phyloP scores from a whole-genome alignment of 495 filamentous ascomycete genomes.

The Rusavskia elegans region DNA sequence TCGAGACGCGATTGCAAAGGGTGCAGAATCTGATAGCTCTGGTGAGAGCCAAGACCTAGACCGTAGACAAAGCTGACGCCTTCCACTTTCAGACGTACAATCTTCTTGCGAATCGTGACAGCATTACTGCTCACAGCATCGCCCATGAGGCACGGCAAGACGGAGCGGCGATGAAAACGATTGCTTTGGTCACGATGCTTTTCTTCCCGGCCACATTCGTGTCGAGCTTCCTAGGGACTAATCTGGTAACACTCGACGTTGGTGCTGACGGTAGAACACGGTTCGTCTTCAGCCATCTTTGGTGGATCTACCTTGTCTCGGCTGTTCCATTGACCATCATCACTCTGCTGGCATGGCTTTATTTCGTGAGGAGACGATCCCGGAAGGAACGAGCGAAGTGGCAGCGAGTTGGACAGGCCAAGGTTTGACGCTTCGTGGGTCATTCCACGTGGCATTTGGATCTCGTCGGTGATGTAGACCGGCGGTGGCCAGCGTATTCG shows the following conservation, averaged over 20 bases:
- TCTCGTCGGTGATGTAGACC: too few species aligned
- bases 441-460: too few species aligned
- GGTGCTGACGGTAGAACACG: background rate
- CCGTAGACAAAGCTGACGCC: background rate
- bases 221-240: constrained; percentile 13
- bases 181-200: constrained; percentile 18
- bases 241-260: background rate
- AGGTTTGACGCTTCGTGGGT: background rate
- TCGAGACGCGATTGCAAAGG: background rate
- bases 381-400: background rate
- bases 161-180: constrained; percentile 16
- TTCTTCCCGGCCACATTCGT: constrained; percentile 23
- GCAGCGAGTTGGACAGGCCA: background rate
- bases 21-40: constrained; percentile 3
- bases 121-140: constrained; percentile 3
- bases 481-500: too few species aligned
- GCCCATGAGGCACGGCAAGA: constrained; percentile 3
- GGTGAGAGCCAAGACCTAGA: background rate
- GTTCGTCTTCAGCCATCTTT: constrained; percentile 2
- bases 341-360: background rate
- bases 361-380: background rate
- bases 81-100: background rate
- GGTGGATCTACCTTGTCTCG: constrained; percentile 5
- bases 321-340: constrained; percentile 1
- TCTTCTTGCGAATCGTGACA: constrained; percentile 2